phyloP scores from a whole-genome alignment of 164 flowering plant genomes.

The Vitis rupestris region DNA sequence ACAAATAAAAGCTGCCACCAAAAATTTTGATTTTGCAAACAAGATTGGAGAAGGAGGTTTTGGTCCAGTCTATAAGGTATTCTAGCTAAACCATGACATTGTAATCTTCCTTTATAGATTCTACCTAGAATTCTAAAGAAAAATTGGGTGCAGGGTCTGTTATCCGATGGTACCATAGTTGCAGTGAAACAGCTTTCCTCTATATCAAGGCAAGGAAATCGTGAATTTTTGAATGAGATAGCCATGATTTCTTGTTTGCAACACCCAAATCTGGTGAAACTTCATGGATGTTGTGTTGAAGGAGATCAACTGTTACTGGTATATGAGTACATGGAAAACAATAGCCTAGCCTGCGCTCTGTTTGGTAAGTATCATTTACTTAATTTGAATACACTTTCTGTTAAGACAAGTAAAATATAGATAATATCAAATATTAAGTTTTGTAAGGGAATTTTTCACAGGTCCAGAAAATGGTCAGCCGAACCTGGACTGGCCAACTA shows the following conservation, averaged over 20 bases:
- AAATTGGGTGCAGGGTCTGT: slow-evolving; percentile 30
- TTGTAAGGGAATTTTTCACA: slow-evolving; percentile 7
- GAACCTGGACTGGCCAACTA: slow-evolving; percentile 58
- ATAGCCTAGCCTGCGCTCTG: slow-evolving; percentile 50
- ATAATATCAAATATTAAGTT: too few species aligned
- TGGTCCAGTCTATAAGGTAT: slow-evolving; percentile 68
- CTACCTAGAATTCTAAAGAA: not conserved
- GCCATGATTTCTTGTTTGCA: slow-evolving; percentile 65
- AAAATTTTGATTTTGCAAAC: slow-evolving; percentile 47
- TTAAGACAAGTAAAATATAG: not conserved
- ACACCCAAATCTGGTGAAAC: slow-evolving; percentile 60
- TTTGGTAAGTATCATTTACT: slow-evolving; percentile 35
- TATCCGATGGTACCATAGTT: slow-evolving; percentile 49
- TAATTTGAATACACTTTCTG: too few species aligned
- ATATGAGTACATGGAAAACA: slow-evolving; percentile 65
- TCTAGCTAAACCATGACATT: slow-evolving; percentile 1
- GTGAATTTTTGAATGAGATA: slow-evolving; percentile 65
- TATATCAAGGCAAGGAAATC: slow-evolving; percentile 63
- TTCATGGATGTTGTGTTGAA: slow-evolving; percentile 57
- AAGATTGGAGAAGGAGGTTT: slow-evolving; percentile 80
- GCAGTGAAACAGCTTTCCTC: slow-evolving; percentile 72
- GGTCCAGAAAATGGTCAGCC: slow-evolving; percentile 35
- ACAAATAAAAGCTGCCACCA: slow-evolving; percentile 58
- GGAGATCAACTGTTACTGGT: slow-evolving; percentile 48
- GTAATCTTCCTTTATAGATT: not conserved